Evolutionary conservation across 225 moss, liverwort and hornwort genomes (phyloP), one percentile per base, ranked within the genome.

Genomic region (Physcomitrellopsis africana): DNA sequence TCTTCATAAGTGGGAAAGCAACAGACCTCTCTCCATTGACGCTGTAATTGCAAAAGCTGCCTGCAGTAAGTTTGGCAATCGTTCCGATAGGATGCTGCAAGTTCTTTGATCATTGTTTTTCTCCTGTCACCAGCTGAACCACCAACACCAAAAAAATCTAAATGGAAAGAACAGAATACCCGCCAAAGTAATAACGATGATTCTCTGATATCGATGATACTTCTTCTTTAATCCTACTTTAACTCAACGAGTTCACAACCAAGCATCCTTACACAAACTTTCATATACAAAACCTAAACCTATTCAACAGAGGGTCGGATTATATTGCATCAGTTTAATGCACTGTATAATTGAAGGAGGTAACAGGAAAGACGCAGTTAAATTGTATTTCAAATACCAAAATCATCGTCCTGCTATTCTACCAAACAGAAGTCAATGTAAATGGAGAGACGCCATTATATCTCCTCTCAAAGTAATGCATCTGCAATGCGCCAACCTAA

Each of bases 21-120:
- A 68, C 77, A 79, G 22, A 86, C 89, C 89, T 89, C 80, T 49
- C 82, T 85, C 92, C 92, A 92, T 68, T 90, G 87, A 58, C 92
- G 92, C 78, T 92, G 92, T 52, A 92, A 79, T 51, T 73, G 74
- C 77, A 92, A 79, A 60, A 92, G 81, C 82, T 92, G 89, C 32
- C 92, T 82, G 84, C 90, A 92, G 61, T 86, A 86, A 11, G 80
- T 81, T 74, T 84, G 84, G 77, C 89, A 88, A 60, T 92, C 90
- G 56, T 87, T 87, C 72, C 87, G 87, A 78, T 84, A 90, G 1
- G 81, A 80, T 55, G 85, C 87, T 60, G 87, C 90, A 73, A 92
- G 70, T 42, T 90, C 86, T 78, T 86, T 92, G 27, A 92, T 84
- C 92, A 92, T 90, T 20, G 78, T 73, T 60, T 84, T 90, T 61